These are phyloP conservation scores for Liquidambar formosana DNA, from an alignment of 164 flowering plant species.

Conservation along the genomic window DNA sequence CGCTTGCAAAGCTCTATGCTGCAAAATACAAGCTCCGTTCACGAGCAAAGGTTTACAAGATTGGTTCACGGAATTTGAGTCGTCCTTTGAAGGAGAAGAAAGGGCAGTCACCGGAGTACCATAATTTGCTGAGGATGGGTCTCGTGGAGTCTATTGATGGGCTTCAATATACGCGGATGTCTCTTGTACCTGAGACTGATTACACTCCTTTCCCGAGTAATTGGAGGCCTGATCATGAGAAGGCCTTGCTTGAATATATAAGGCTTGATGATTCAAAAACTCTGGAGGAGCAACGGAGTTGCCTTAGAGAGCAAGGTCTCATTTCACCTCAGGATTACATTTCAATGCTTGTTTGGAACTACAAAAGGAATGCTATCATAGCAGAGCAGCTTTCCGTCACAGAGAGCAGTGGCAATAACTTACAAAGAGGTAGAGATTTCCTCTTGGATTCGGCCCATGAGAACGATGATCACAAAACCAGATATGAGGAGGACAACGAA, in stretches of 20 bases:
- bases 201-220: constrained; percentile 75
- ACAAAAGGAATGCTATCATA: constrained; percentile 71
- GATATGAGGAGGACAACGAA: constrained; percentile 41
- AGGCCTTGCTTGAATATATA: constrained; percentile 72
- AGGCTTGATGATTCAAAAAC: constrained; percentile 68
- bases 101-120: constrained; percentile 91
- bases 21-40: constrained; percentile 97
- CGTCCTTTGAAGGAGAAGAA: constrained; percentile 95
- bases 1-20: constrained; percentile 97
- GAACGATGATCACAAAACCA: constrained; percentile 16
- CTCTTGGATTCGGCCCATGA: constrained; percentile 27
- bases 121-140: constrained; percentile 90
- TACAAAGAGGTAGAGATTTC: constrained; percentile 23
- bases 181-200: constrained; percentile 92
- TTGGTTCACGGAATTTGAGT: constrained; percentile 71
- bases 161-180: constrained; percentile 81
- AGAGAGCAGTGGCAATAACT: constrained; percentile 17
- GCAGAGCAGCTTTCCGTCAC: constrained; percentile 45
- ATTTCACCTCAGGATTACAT: constrained; percentile 90
- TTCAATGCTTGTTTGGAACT: constrained; percentile 98
- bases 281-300: constrained; percentile 58
- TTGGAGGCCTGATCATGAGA: constrained; percentile 96
- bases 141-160: constrained; percentile 93
- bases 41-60: constrained; percentile 92
- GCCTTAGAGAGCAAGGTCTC: constrained; percentile 73